phyloP scores from a whole-genome alignment of 106 monocot species.

The Chionographis japonica region DNA sequence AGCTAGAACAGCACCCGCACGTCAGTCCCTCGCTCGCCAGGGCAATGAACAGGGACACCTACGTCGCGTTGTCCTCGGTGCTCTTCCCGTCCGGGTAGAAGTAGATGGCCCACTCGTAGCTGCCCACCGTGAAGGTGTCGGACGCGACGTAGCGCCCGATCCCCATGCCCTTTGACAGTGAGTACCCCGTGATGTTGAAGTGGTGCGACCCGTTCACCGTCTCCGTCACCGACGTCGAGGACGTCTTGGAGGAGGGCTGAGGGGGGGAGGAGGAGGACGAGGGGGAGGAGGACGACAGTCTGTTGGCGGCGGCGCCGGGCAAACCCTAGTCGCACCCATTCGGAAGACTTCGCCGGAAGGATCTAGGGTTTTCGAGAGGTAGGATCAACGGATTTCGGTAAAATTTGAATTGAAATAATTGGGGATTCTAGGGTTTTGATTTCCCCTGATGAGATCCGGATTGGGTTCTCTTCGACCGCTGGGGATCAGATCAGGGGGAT shows the following conservation, averaged over 20 bases:
- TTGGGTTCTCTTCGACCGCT: no score
- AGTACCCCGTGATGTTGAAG: slow-evolving; percentile 44
- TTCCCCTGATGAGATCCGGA: no score
- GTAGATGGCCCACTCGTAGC: slow-evolving; percentile 44
- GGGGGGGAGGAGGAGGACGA: neutral
- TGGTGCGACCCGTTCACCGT: slow-evolving; percentile 48
- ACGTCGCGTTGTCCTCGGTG: slow-evolving; percentile 28
- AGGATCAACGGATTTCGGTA: neutral
- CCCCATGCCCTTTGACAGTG: slow-evolving; percentile 36
- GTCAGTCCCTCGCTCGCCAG: slow-evolving; percentile 41
- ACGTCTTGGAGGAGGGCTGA: slow-evolving; percentile 23
- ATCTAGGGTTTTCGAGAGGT: neutral
- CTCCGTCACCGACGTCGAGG: slow-evolving; percentile 40
- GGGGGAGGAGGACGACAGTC: slow-evolving; percentile 11
- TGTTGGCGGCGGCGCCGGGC: slow-evolving; percentile 18
- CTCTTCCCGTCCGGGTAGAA: slow-evolving; percentile 54
- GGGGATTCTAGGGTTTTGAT: no score
- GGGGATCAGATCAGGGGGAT: no score
- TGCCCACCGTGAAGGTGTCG: slow-evolving; percentile 37
- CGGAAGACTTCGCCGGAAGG: neutral
- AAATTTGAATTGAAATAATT: no score
- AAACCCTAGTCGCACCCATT: slow-evolving; percentile 24
- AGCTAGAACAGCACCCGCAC: slow-evolving; percentile 53
- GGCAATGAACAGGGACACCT: slow-evolving; percentile 45
- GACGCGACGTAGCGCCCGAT: slow-evolving; percentile 41